These are phyloP conservation scores for Prunella vulgaris DNA, from an alignment of 257 asterid species.

Conservation along the genomic window DNA sequence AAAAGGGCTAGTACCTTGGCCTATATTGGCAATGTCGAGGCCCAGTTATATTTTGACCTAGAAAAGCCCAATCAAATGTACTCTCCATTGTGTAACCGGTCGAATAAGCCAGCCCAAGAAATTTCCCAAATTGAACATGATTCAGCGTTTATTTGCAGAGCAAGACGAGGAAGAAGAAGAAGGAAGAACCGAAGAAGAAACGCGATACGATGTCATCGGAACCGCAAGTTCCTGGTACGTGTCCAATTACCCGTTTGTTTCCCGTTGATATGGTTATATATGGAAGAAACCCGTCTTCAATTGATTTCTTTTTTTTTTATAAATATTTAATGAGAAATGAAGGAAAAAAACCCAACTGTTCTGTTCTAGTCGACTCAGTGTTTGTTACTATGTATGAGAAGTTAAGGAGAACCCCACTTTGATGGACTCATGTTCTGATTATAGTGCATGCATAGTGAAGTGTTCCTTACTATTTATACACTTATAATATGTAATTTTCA, in stretches of 20 bases:
- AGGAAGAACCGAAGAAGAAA: conserved; percentile 18
- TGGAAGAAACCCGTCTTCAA: neutral
- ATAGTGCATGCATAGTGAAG: neutral
- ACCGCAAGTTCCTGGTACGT: conserved; percentile 32
- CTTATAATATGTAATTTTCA: neutral
- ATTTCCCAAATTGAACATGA: conserved; percentile 15
- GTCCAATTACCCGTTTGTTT: neutral
- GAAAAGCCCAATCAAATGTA: neutral
- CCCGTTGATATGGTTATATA: neutral
- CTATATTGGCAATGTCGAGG: neutral
- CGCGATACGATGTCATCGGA: conserved; percentile 36
- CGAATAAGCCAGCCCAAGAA: conserved; percentile 24
- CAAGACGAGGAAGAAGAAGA: conserved; percentile 22
- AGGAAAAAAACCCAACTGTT: neutral
- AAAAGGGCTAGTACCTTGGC: no score
- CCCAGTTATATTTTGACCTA: neutral
- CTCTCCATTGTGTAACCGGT: neutral
- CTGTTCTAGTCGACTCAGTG: no score
- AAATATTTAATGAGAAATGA: neutral
- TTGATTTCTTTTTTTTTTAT: neutral
- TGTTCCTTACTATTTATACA: neutral
- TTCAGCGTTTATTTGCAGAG: conserved; percentile 9
- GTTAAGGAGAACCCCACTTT: neutral
- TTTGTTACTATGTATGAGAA: neutral
- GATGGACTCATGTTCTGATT: neutral